Conservation (phyloP, 805 yeast species). For the Hermanozyma aechmeae region DNA sequence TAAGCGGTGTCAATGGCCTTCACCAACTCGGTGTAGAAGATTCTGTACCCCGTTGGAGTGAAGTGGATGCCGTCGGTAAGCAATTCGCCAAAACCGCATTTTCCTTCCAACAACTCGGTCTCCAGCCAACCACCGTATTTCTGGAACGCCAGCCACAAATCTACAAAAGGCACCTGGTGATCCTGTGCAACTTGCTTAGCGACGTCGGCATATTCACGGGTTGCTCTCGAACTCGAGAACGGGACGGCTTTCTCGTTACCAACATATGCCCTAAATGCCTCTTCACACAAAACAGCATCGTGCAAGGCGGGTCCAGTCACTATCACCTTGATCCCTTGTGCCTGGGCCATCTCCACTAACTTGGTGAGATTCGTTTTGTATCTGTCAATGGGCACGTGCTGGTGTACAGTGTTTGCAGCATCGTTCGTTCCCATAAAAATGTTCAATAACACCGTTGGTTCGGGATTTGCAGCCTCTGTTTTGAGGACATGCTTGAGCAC, state of each 20-base stretch:
- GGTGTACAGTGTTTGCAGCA: conserved; percentile 16
- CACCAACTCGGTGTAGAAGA: conserved; percentile 37
- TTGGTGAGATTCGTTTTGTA: conserved; percentile 38
- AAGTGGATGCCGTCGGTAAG: conserved; percentile 52
- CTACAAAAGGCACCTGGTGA: conserved; percentile 47
- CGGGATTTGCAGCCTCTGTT: conserved; percentile 18
- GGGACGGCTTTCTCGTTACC: conserved; percentile 13
- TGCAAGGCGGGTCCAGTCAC: conserved; percentile 57
- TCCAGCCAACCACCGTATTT: conserved; percentile 21
- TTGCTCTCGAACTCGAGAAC: conserved; percentile 30
- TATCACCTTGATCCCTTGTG: conserved; percentile 40
- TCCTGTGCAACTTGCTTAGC: conserved; percentile 36
- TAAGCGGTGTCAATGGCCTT: conserved; percentile 28
- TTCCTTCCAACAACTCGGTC: conserved; percentile 19
- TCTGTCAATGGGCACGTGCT: conserved; percentile 41
- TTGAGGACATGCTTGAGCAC: conserved; percentile 36
- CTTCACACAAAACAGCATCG: conserved; percentile 24
- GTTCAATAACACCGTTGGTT: conserved; percentile 35
- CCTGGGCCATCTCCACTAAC: conserved; percentile 32
- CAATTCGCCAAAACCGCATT: conserved; percentile 9
- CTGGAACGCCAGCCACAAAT: conserved; percentile 39
- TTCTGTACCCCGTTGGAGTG: conserved; percentile 41
- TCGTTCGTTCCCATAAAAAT: conserved; percentile 84
- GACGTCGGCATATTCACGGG: conserved; percentile 42
- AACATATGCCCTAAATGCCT: conserved; percentile 7